Percentiles rank a stretch among this genome's conserved stretches.
These are phyloP conservation scores for Aureobasidium sp. DNA, from an alignment of 2,329 filamentous ascomycete genomes.

Conservation along the genomic window DNA sequence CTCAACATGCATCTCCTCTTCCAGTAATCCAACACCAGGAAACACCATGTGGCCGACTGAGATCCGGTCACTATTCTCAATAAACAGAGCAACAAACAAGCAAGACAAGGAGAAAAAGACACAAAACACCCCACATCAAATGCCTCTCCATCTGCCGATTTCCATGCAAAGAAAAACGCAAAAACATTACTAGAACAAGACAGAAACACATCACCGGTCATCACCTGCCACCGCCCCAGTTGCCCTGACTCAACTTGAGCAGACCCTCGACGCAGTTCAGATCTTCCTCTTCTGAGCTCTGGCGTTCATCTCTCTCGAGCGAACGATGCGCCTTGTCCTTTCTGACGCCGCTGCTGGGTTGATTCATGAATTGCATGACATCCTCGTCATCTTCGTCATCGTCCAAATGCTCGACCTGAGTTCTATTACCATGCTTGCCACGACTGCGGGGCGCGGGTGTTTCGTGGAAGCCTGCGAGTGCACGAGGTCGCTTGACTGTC, in stretches of 20 bases:
- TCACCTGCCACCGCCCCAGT: constrained; percentile 49
- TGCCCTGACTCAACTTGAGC: constrained; percentile 51
- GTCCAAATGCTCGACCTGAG: neutral
- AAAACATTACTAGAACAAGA: neutral
- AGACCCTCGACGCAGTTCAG: constrained; percentile 48
- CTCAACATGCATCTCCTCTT: neutral
- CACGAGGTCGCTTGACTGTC: neutral
- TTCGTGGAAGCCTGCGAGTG: constrained; percentile 8
- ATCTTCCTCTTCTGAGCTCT: constrained; percentile 50
- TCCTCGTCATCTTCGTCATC: constrained; percentile 50
- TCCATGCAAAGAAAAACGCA: neutral
- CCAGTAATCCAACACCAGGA: neutral
- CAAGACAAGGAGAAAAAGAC: neutral
- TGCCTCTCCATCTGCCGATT: constrained; percentile 4
- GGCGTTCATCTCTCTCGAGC: constrained; percentile 21
- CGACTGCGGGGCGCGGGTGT: constrained; percentile 1
- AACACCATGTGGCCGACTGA: constrained; percentile 3
- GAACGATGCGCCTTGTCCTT: constrained; percentile 3
- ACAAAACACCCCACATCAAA: neutral
- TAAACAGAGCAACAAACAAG: neutral
- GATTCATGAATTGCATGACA: constrained; percentile 66
- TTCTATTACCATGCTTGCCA: neutral
- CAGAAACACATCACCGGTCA: neutral
- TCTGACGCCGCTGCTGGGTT: constrained; percentile 40
- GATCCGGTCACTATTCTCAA: neutral